Conservation (phyloP, 306 rosid genomes). For the Echinosophora koreensis region DNA sequence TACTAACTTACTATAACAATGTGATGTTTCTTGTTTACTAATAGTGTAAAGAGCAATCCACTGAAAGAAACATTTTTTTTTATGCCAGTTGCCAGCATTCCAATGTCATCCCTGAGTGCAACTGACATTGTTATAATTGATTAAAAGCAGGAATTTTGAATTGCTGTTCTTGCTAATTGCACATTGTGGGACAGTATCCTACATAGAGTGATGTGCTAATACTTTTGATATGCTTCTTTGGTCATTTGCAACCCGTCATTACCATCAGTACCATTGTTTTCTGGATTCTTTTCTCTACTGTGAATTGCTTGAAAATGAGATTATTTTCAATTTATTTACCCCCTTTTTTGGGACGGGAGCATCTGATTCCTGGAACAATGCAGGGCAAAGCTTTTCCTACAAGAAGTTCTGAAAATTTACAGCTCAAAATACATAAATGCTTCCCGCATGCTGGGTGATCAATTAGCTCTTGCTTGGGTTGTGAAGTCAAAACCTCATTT, state of each 20-base stretch:
- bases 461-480: constrained; percentile 94
- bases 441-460: constrained; percentile 97
- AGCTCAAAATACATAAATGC: constrained; percentile 71
- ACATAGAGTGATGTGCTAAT: background rate
- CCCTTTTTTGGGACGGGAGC: background rate
- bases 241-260: background rate
- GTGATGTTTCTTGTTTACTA: constrained; percentile 10
- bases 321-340: background rate
- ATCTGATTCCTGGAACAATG: constrained; percentile 37
- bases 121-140: background rate
- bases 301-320: background rate
- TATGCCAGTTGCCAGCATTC: constrained; percentile 4
- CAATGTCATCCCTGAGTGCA: background rate
- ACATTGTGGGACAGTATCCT: background rate
- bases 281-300: constrained; percentile 12
- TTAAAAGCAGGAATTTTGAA: constrained; percentile 1
- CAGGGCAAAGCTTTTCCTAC: constrained; percentile 84
- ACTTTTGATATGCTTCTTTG: background rate
- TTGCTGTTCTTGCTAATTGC: constrained; percentile 31
- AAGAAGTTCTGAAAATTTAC: constrained; percentile 75
- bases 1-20: background rate
- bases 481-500: constrained; percentile 80
- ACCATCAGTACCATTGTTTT: background rate
- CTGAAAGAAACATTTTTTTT: background rate
- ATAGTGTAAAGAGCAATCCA: background rate